These are phyloP conservation scores for Eucalyptus sideroxylon DNA, from an alignment of 345 rosid species.

Conservation along the genomic window DNA sequence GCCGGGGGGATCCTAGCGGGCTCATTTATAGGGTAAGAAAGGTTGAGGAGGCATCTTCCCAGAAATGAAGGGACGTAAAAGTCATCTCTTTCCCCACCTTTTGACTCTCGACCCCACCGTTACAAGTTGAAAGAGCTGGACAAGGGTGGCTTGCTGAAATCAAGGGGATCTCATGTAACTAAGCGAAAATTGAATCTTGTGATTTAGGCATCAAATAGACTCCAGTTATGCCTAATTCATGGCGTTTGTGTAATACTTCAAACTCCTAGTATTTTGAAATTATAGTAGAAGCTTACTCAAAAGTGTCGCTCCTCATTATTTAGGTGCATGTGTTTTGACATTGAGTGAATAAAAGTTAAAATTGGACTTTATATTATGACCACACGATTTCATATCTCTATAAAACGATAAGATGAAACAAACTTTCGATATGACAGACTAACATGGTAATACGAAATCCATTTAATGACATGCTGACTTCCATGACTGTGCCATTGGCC, in stretches of 20 bases:
- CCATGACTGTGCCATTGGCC: not conserved
- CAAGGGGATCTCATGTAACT: not conserved
- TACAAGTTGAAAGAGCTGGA: not conserved
- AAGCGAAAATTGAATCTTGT: not conserved
- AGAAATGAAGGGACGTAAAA: not conserved
- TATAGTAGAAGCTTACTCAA: not conserved
- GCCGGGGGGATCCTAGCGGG: not conserved
- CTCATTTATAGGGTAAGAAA: not conserved
- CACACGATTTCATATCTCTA: not conserved
- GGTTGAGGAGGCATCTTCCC: not conserved
- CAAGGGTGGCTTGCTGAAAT: not conserved
- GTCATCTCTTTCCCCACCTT: not conserved
- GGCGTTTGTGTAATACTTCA: not conserved
- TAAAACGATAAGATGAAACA: not conserved
- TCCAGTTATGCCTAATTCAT: not conserved
- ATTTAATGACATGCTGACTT: not conserved
- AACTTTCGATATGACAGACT: not conserved
- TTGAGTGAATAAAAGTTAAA: not conserved
- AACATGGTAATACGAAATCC: not conserved
- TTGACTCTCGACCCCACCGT: not conserved
- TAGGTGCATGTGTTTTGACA: not conserved
- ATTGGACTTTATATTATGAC: not conserved
- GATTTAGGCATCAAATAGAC: not conserved
- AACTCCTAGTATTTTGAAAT: not conserved
- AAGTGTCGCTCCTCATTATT: not conserved